Percentiles rank a stretch among this genome's conserved stretches.
Evolutionary conservation across 2,329 filamentous ascomycete species (phyloP).

Genomic region (Fusarium clavum): DNA sequence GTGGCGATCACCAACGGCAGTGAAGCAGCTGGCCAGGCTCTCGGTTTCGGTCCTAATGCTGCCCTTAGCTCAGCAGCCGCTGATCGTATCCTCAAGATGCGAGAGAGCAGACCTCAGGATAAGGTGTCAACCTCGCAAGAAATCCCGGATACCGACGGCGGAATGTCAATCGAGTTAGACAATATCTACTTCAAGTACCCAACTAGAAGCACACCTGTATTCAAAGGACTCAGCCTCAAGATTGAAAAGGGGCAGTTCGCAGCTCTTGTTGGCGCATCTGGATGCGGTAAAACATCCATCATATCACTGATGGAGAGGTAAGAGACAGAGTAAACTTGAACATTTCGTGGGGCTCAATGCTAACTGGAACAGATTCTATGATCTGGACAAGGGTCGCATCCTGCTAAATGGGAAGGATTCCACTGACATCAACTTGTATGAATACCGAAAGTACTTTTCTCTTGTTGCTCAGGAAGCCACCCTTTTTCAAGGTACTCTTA

Average conservation of each 20-base stretch:
- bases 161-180: slow-evolving; percentile 67
- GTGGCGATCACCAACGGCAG: slow-evolving; percentile 72
- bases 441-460: slow-evolving; percentile 73
- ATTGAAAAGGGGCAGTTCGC: slow-evolving; percentile 77
- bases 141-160: slow-evolving; percentile 61
- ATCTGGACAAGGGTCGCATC: slow-evolving; percentile 72
- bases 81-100: slow-evolving; percentile 68
- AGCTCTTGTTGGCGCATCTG: slow-evolving; percentile 76
- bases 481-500: slow-evolving; percentile 75
- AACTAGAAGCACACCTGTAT: slow-evolving; percentile 66
- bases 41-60: slow-evolving; percentile 74
- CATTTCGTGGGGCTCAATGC: neutral
- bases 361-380: slow-evolving; percentile 70
- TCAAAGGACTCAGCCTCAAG: slow-evolving; percentile 70
- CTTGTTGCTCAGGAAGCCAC: slow-evolving; percentile 81
- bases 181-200: slow-evolving; percentile 72
- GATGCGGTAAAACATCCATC: slow-evolving; percentile 79
- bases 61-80: slow-evolving; percentile 69
- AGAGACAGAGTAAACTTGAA: neutral
- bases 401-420: slow-evolving; percentile 73
- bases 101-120: slow-evolving; percentile 57
- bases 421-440: slow-evolving; percentile 65
- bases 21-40: slow-evolving; percentile 60
- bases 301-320: slow-evolving; percentile 69
- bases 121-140: slow-evolving; percentile 45